Percentiles rank a stretch among this genome's conserved stretches.
These are phyloP conservation scores for Letharia columbiana DNA, from an alignment of 495 filamentous ascomycete species.

Conservation along the genomic window DNA sequence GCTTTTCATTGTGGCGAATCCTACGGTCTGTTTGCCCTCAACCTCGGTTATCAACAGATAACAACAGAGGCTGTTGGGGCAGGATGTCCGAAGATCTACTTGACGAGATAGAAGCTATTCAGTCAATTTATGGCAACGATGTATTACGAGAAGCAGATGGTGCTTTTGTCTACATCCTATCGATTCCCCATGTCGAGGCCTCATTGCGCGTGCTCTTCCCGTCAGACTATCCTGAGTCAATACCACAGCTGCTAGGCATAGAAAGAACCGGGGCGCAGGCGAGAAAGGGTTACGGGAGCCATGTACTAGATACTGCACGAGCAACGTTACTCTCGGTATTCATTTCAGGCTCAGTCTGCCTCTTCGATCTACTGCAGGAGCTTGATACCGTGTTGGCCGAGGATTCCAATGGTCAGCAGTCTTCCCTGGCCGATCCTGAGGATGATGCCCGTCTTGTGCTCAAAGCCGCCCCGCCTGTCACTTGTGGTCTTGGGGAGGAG, in stretches of 20 bases:
- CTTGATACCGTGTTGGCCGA: constrained; percentile 31
- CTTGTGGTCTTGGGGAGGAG: constrained; percentile 20
- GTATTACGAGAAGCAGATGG: constrained; percentile 43
- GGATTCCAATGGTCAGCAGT: constrained; percentile 12
- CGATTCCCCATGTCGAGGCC: constrained; percentile 28
- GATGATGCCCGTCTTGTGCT: background rate
- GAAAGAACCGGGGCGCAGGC: constrained; percentile 36
- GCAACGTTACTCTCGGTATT: constrained; percentile 58
- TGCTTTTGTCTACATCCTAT: constrained; percentile 41
- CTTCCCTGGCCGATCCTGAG: constrained; percentile 18
- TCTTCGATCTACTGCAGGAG: constrained; percentile 65
- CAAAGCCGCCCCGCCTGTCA: background rate
- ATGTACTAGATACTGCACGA: constrained; percentile 56
- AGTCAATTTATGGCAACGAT: constrained; percentile 77
- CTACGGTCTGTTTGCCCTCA: background rate
- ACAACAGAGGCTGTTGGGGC: background rate
- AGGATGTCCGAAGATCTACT: constrained; percentile 65
- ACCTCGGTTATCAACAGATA: background rate
- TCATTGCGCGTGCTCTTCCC: constrained; percentile 60
- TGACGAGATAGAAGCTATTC: constrained; percentile 84
- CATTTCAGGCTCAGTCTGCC: constrained; percentile 66
- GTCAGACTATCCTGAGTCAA: constrained; percentile 58
- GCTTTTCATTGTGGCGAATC: background rate
- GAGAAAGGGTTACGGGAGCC: constrained; percentile 56
- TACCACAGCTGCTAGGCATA: constrained; percentile 61